Percentiles rank a stretch among this genome's conserved stretches.
Evolutionary conservation across 345 rosid species (phyloP).

Genomic region (Rhodamnia argentea): DNA sequence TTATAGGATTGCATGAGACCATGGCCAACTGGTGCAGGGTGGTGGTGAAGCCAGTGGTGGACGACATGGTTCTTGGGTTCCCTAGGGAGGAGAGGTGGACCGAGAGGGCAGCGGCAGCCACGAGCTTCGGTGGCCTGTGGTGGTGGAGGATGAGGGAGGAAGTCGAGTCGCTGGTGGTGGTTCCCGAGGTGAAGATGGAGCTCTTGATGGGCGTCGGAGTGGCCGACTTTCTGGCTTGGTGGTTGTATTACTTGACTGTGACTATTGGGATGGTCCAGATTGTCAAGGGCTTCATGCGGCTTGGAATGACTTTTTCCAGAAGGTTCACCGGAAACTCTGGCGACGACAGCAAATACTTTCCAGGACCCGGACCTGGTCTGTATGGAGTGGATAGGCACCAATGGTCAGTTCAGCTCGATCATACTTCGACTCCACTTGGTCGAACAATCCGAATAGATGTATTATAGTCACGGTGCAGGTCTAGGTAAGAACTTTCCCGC

Average conservation of each 20-base stretch:
- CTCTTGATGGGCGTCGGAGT: neutral
- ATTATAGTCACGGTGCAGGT: neutral
- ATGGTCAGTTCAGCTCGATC: neutral
- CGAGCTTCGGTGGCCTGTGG: conserved; percentile 11
- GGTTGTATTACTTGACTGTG: conserved; percentile 11
- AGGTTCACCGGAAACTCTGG: neutral
- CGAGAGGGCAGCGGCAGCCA: conserved; percentile 1
- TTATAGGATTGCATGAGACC: conserved; percentile 12
- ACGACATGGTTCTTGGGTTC: conserved; percentile 6
- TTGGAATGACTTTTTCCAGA: neutral
- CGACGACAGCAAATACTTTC: neutral
- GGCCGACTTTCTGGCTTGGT: conserved; percentile 14
- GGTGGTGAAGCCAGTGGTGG: conserved; percentile 18
- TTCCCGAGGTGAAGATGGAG: conserved; percentile 12
- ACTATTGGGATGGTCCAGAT: conserved; percentile 14
- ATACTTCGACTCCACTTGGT: neutral
- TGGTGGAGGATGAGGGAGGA: conserved; percentile 22
- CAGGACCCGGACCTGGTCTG: neutral
- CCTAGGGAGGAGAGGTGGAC: conserved; percentile 14
- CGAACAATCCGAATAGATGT: neutral
- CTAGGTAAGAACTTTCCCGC: neutral
- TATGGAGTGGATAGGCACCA: neutral
- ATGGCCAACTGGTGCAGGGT: conserved; percentile 12
- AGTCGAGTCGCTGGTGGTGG: conserved; percentile 9
- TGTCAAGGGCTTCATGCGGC: conserved; percentile 3